Evolutionary conservation across 2,329 filamentous ascomycete genomes (phyloP).

Genomic region (Aspergillus pseudoviridinutans): DNA sequence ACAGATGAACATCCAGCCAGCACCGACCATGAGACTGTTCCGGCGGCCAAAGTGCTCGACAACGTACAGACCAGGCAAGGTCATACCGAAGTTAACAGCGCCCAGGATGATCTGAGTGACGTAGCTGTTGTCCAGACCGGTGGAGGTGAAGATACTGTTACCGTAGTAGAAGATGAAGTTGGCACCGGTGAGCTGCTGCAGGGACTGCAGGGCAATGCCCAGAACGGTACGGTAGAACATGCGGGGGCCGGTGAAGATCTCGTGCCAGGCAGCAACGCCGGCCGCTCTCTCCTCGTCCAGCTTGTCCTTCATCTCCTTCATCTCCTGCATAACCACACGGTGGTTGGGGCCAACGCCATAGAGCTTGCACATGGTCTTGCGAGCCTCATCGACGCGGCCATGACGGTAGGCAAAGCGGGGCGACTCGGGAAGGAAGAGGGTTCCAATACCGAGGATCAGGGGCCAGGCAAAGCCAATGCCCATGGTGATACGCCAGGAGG

Average conservation of each 20-base stretch:
- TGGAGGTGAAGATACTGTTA: constrained; percentile 51
- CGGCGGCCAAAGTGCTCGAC: constrained; percentile 66
- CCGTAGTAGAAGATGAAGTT: constrained; percentile 54
- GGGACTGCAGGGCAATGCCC: constrained; percentile 39
- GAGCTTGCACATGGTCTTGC: constrained; percentile 49
- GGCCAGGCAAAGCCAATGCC: constrained; percentile 57
- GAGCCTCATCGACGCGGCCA: constrained; percentile 49
- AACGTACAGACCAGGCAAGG: constrained; percentile 63
- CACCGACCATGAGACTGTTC: constrained; percentile 62
- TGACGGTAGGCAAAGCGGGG: constrained; percentile 58
- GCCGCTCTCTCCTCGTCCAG: constrained; percentile 49
- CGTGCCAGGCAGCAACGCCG: constrained; percentile 29
- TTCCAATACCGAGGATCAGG: constrained; percentile 50
- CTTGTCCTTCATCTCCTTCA: constrained; percentile 54
- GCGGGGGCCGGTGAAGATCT: constrained; percentile 39
- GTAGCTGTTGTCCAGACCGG: constrained; percentile 61
- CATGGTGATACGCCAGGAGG: constrained; percentile 49
- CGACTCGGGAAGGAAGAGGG: constrained; percentile 53
- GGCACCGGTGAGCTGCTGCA: constrained; percentile 43
- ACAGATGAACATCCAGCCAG: constrained; percentile 64
- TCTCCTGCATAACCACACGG: constrained; percentile 49
- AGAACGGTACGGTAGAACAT: constrained; percentile 42
- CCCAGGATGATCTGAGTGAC: constrained; percentile 62
- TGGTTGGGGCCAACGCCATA: constrained; percentile 53
- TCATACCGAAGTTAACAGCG: constrained; percentile 64